Base-by-base conservation (phyloP, 2,329 filamentous ascomycete species). In the Fusarium anguioides region DNA sequence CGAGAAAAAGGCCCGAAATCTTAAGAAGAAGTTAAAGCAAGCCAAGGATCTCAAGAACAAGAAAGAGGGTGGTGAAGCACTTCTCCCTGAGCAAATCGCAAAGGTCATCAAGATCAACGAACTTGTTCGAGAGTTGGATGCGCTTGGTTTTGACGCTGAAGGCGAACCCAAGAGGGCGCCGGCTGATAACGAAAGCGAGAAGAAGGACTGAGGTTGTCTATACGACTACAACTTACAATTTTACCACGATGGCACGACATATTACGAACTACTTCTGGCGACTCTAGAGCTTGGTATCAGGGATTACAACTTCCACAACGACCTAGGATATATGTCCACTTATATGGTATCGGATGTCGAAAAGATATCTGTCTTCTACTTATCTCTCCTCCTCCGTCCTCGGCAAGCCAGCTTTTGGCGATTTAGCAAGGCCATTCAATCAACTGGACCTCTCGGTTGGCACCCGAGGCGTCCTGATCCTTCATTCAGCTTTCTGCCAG, bases 31-130 rank as follows among this genome's bases (percentile, higher is more conserved):
- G 80, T 82, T 99, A 61, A 92, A 95, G 74, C 96, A 99, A 78
- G 95, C 96, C 6, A 91, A 89, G 71, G 96, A 98, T 4, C 84
- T 99, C 52, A 91, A 93, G 76, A 90, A 89, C 73, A 97, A 97
- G 84, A 97, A 97, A 79, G 92, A 97, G 23, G 89, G 89, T 55
- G 96, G 96, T 20, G 91, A 93, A 75, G 85, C 87, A 6, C 81
- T 99, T 62, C 83, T 98, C 24, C 95, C 94, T 0, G 96, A 99
- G 81, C 96, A 99, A 81, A 91, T 98, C 67, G 94, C 95, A 72
- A 99, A 99, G 82, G 93, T 99, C 54, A 96, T 97, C 77, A 97
- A 96, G 80, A 97, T 99, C 77, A 93, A 93, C 66, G 96, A 99
- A 81, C 85, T 99, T 48, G 89, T 97, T 58, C 87, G 94, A 14